phyloP scores from a whole-genome alignment of 352 stramenopile species.

The Globisporangium nodosum region DNA sequence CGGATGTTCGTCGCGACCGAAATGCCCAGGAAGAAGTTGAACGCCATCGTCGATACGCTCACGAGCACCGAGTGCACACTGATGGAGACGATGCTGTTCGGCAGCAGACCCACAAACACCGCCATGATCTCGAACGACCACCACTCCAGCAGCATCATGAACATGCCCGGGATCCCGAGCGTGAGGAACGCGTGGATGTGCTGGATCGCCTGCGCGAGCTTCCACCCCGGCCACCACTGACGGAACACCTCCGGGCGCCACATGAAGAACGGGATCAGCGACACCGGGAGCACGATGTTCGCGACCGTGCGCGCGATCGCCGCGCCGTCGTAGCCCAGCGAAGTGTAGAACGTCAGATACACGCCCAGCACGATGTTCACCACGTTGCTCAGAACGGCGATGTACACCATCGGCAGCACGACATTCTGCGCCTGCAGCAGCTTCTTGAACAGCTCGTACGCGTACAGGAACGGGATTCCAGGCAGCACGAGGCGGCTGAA shows the following conservation, averaged over 20 bases:
- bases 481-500: constrained; percentile 63
- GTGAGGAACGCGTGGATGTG: constrained; percentile 60
- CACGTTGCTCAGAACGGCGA: constrained; percentile 66
- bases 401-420: constrained; percentile 79
- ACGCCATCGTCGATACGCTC: constrained; percentile 57
- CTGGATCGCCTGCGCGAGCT: constrained; percentile 35
- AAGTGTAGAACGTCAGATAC: constrained; percentile 79
- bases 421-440: constrained; percentile 84
- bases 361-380: constrained; percentile 71
- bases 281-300: constrained; percentile 45
- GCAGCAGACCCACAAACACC: constrained; percentile 49
- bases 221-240: constrained; percentile 67
- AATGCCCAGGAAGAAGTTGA: constrained; percentile 80
- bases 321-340: constrained; percentile 69
- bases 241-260: constrained; percentile 33
- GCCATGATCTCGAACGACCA: constrained; percentile 80
- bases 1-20: constrained; percentile 76
- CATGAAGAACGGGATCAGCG: constrained; percentile 65
- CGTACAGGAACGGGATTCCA: constrained; percentile 76
- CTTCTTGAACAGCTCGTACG: constrained; percentile 86
- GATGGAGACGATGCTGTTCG: constrained; percentile 57
- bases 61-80: constrained; percentile 72
- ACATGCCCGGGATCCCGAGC: constrained; percentile 62
- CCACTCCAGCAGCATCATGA: constrained; percentile 79
- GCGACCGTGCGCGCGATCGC: constrained; percentile 67